Evolutionary conservation across 306 rosid genomes (phyloP), one percentile per base, ranked within the genome.

Genomic region (Dalbergia cultrata): DNA sequence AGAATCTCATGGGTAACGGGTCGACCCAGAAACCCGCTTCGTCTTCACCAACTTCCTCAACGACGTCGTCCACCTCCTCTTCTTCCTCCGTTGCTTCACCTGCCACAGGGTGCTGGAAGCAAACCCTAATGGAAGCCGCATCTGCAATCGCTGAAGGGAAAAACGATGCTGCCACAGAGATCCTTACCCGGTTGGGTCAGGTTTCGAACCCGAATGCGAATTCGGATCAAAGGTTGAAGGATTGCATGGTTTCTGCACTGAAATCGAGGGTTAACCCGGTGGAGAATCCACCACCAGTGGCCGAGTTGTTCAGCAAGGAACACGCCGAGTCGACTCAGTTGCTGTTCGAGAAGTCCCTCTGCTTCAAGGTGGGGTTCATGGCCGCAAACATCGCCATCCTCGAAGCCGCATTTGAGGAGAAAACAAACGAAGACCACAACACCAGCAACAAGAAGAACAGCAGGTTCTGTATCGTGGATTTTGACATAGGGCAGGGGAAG

Each of bases 311-410:
- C 61, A 12, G 69, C 3, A 72, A 6, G 11, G 97, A 93, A 37
- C 96, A 95, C 60, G 65, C 88, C 26, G 91, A 84, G 79, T 87
- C 99, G 65, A 93, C 93, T 63, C 97, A 93, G 84, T 26, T 73
- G n/a, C 83, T 95, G 7, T 74, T 86, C 21, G 91, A 91, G 0
- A 21, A 86, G 39, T 89, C 93, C 1, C 83, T 90, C 0, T 95
- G 96, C 64, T 93, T 90, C 76, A 61, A 44, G 57, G 83, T 83
- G 4, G 92, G 92, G 41, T 81, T 91, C 85, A 78, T 82, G 89
- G 98, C 96, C 1, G 98, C 96, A n/a, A 91, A 91, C 73, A 80
- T 76, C 6, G 94, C 93, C 5, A 95, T 93, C 14, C 83, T 95
- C 1, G 98, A 95, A 70, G 94, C 98, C 2, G 84, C 95, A 77